Evolutionary conservation across 176 grass and related monocot genomes (phyloP).

Genomic region (Areca catechu): DNA sequence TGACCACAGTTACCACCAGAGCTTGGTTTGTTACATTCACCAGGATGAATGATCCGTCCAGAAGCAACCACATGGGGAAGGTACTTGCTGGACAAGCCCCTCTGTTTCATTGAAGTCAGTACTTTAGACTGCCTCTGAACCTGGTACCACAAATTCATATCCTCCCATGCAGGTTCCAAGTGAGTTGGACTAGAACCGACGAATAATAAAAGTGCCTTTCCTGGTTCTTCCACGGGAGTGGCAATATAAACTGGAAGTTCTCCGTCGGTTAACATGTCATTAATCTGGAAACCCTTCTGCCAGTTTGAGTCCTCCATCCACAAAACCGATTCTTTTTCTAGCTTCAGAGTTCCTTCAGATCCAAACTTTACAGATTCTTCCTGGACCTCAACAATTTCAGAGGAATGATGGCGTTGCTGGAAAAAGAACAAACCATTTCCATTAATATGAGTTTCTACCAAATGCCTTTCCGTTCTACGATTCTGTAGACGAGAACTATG

Average conservation of each 20-base stretch:
- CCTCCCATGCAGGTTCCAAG: constrained; percentile 84
- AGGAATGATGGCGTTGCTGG: constrained; percentile 69
- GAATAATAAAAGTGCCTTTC: constrained; percentile 54
- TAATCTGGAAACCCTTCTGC: constrained; percentile 70
- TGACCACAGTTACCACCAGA: constrained; percentile 62
- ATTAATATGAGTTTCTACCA: constrained; percentile 59
- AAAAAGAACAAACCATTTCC: constrained; percentile 56
- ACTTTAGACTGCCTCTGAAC: constrained; percentile 90
- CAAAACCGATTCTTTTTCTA: constrained; percentile 70
- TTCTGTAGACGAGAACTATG: constrained; percentile 79
- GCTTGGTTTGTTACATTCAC: constrained; percentile 58
- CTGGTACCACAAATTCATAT: constrained; percentile 95
- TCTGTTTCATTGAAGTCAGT: constrained; percentile 76
- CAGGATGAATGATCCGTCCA: constrained; percentile 56
- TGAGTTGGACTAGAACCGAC: constrained; percentile 81
- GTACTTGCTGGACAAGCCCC: constrained; percentile 73
- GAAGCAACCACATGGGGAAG: constrained; percentile 70
- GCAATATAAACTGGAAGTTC: constrained; percentile 68
- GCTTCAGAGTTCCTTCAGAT: constrained; percentile 62
- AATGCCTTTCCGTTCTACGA: constrained; percentile 89
- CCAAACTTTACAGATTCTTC: constrained; percentile 48
- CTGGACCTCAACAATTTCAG: constrained; percentile 90
- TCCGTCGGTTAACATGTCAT: constrained; percentile 56
- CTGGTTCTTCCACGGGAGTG: constrained; percentile 54
- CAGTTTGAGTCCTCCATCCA: constrained; percentile 62